phyloP scores from a whole-genome alignment of 495 filamentous ascomycete species.

The Aspergillus bertholletiae region DNA sequence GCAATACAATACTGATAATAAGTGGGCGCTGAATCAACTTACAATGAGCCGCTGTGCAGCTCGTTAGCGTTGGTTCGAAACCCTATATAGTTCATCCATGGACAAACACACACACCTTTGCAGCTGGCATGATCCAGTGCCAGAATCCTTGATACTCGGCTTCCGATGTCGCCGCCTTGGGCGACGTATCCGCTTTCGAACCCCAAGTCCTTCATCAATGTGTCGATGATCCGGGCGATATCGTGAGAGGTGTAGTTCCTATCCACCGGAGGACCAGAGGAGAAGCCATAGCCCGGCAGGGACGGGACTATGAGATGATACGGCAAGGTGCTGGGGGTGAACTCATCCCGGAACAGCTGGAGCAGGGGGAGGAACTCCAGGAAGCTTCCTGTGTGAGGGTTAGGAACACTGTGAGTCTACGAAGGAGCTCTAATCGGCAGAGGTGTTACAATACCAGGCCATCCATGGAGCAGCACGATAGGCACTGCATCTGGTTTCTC shows the following conservation, averaged over 20 bases:
- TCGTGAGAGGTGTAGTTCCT: constrained; percentile 41
- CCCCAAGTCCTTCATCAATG: constrained; percentile 57
- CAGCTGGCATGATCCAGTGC: constrained; percentile 38
- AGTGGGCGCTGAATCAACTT: not conserved
- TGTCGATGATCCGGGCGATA: constrained; percentile 47
- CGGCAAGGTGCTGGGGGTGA: constrained; percentile 51
- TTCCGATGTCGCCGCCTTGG: constrained; percentile 67
- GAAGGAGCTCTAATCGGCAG: not conserved
- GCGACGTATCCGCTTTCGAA: constrained; percentile 58
- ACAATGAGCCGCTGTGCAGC: not conserved
- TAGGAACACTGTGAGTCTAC: not conserved
- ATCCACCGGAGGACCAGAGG: constrained; percentile 47
- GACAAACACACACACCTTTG: constrained; percentile 36
- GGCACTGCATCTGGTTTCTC: constrained; percentile 56
- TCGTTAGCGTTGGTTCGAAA: no score
- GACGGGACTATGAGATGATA: constrained; percentile 67
- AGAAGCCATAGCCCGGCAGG: constrained; percentile 61
- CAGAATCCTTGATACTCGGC: constrained; percentile 43
- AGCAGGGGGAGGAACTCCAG: constrained; percentile 38
- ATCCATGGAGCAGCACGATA: constrained; percentile 57
- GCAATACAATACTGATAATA: not conserved
- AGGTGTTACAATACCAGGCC: constrained; percentile 44
- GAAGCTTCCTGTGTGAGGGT: constrained; percentile 20
- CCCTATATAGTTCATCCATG: no score
- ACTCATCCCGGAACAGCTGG: constrained; percentile 44